Evolutionary conservation across 768 basidiomycete genomes (phyloP).

Genomic region (Roridomyces roridus): DNA sequence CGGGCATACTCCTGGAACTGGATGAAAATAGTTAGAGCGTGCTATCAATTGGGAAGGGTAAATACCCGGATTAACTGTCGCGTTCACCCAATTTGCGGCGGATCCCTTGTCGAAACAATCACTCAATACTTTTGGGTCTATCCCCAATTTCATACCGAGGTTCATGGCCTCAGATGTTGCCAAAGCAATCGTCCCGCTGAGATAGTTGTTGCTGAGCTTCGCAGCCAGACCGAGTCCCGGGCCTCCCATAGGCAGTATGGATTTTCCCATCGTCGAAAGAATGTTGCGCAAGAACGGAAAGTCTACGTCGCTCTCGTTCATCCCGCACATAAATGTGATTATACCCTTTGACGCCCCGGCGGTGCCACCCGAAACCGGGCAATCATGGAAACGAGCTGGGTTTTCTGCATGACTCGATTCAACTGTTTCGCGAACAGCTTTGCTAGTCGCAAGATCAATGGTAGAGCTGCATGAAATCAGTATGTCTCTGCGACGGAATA

Average conservation of each 20-base stretch:
- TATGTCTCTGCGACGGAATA: background rate
- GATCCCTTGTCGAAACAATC: constrained; percentile 46
- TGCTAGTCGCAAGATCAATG: constrained; percentile 45
- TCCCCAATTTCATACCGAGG: constrained; percentile 48
- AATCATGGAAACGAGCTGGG: constrained; percentile 42
- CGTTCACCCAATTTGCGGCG: constrained; percentile 48
- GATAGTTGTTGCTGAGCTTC: constrained; percentile 52
- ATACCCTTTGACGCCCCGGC: constrained; percentile 43
- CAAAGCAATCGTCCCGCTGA: constrained; percentile 47
- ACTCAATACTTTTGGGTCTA: constrained; percentile 46
- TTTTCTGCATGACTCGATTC: constrained; percentile 8
- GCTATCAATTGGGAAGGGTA: background rate
- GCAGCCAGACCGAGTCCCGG: constrained; percentile 47
- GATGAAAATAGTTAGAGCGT: background rate
- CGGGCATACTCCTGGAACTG: constrained; percentile 49
- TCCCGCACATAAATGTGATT: constrained; percentile 49
- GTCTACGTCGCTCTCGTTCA: constrained; percentile 34
- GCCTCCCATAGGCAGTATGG: constrained; percentile 45
- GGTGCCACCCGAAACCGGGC: constrained; percentile 50
- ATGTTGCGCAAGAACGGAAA: constrained; percentile 40
- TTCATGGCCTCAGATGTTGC: constrained; percentile 53
- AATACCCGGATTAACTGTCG: constrained; percentile 42
- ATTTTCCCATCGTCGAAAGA: constrained; percentile 42
- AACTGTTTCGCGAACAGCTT: constrained; percentile 38
- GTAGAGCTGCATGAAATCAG: constrained; percentile 40